Evolutionary conservation across 768 basidiomycete species (phyloP).

Genomic region (Lactarius hatsudake): DNA sequence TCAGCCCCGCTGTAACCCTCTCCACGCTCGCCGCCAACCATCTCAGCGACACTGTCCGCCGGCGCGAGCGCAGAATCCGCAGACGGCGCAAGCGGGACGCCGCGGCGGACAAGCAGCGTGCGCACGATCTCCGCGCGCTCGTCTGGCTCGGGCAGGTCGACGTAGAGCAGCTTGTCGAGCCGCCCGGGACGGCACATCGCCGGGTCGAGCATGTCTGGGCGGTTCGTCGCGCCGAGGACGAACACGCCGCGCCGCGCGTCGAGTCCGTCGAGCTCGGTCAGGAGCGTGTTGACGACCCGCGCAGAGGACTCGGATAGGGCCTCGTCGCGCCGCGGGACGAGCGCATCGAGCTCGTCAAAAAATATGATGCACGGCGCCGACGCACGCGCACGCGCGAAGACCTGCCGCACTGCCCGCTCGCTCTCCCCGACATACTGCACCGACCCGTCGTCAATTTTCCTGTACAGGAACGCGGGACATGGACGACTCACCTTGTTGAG

Average conservation of each 20-base stretch:
- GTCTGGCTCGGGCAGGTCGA: slow-evolving; percentile 70
- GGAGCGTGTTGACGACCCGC: slow-evolving; percentile 88
- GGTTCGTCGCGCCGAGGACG: slow-evolving; percentile 92
- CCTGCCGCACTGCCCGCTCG: too few species aligned
- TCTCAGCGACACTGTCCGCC: slow-evolving; percentile 36
- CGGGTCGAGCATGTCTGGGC: slow-evolving; percentile 96
- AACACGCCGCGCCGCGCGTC: slow-evolving; percentile 85
- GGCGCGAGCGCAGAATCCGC: slow-evolving; percentile 11
- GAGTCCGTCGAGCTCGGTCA: slow-evolving; percentile 65
- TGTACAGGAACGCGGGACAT: too few species aligned
- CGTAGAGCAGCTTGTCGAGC: slow-evolving; percentile 90
- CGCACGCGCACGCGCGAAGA: too few species aligned
- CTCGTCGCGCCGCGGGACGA: slow-evolving; percentile 89
- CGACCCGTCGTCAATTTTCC: too few species aligned
- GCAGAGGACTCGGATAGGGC: slow-evolving; percentile 87
- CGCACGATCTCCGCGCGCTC: slow-evolving; percentile 85
- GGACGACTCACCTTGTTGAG: too few species aligned
- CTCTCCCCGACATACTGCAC: too few species aligned
- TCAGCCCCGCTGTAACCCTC: slow-evolving; percentile 94
- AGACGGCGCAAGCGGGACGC: slow-evolving; percentile 57
- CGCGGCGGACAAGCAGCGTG: slow-evolving; percentile 55
- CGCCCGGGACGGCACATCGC: slow-evolving; percentile 95
- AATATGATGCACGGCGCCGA: too few species aligned
- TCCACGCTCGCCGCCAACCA: slow-evolving; percentile 58
- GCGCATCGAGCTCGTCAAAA: slow-evolving; percentile 56